Percentiles rank a stretch among this genome's conserved stretches.
These are phyloP conservation scores for Tricholoma saponaceum DNA, from an alignment of 768 basidiomycete species.

Conservation along the genomic window DNA sequence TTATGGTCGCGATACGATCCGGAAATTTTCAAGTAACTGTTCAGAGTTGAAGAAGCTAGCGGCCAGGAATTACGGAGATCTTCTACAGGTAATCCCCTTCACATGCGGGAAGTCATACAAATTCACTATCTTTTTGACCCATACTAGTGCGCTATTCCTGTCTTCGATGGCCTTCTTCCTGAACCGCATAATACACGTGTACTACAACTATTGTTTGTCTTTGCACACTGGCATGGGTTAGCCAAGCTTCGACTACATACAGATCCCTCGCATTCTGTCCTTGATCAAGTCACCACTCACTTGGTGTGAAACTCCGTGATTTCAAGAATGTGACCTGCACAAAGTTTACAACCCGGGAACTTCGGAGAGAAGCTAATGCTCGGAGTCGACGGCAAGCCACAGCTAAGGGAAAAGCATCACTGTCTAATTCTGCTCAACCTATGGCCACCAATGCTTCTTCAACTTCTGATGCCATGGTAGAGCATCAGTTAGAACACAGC, in stretches of 20 bases:
- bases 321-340: conserved; percentile 10
- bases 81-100: conserved; percentile 13
- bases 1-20: conserved; percentile 18
- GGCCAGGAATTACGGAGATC: conserved; percentile 29
- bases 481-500: too few relatives aligned
- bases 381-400: not conserved
- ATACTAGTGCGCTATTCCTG: conserved; percentile 6
- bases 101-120: not conserved
- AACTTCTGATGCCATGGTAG: too few relatives aligned
- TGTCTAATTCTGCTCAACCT: too few relatives aligned
- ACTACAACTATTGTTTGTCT: conserved; percentile 19
- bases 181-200: conserved; percentile 15
- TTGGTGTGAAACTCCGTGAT: conserved; percentile 18
- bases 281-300: conserved; percentile 14
- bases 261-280: not conserved
- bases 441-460: too few relatives aligned
- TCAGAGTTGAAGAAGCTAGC: conserved; percentile 23
- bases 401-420: too few relatives aligned
- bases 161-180: conserved; percentile 7
- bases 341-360: not conserved
- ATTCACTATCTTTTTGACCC: not conserved
- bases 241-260: conserved; percentile 10
- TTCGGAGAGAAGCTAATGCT: not conserved
- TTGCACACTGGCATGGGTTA: conserved; percentile 27
- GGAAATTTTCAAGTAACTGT: conserved; percentile 19